phyloP scores from a whole-genome alignment of 768 basidiomycete species.

The Leccinum subtestaceum region DNA sequence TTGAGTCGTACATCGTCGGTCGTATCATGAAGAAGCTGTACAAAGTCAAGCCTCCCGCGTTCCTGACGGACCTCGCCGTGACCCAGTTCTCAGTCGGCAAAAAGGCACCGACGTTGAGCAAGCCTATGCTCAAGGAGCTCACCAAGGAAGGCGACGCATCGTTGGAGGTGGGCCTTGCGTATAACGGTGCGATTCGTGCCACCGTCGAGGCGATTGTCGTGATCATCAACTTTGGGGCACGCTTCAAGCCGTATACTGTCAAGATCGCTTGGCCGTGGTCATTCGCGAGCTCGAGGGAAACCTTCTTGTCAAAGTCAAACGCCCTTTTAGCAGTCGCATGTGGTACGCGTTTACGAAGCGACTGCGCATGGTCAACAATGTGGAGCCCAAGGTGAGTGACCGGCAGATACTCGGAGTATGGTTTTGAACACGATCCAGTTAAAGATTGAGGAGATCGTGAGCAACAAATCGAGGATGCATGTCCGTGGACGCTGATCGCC shows the following conservation, averaged over 20 bases:
- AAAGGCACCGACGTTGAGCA: slow-evolving; percentile 82
- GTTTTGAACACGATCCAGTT: slow-evolving; percentile 88
- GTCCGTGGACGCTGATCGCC: slow-evolving; percentile 66
- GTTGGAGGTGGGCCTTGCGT: slow-evolving; percentile 79
- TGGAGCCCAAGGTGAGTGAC: slow-evolving; percentile 93
- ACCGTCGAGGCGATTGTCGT: slow-evolving; percentile 88
- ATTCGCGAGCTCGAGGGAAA: slow-evolving; percentile 91
- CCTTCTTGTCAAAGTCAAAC: slow-evolving; percentile 82
- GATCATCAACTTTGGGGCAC: slow-evolving; percentile 69
- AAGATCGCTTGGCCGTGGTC: slow-evolving; percentile 85
- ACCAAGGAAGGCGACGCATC: slow-evolving; percentile 87
- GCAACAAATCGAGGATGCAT: slow-evolving; percentile 25
- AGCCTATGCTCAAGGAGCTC: slow-evolving; percentile 97
- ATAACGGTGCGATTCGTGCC: slow-evolving; percentile 85
- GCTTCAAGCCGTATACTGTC: slow-evolving; percentile 87
- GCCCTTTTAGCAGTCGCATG: slow-evolving; percentile 91
- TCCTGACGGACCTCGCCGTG: slow-evolving; percentile 82
- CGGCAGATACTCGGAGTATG: slow-evolving; percentile 95
- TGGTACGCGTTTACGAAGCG: slow-evolving; percentile 92
- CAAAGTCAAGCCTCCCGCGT: slow-evolving; percentile 85
- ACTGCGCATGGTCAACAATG: slow-evolving; percentile 83
- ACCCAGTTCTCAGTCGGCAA: slow-evolving; percentile 88
- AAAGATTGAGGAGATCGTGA: slow-evolving; percentile 81
- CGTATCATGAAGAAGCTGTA: slow-evolving; percentile 91
- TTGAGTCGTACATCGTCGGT: slow-evolving; percentile 84